Conservation (phyloP, 768 basidiomycete genomes). For the Russula olivacea region DNA sequence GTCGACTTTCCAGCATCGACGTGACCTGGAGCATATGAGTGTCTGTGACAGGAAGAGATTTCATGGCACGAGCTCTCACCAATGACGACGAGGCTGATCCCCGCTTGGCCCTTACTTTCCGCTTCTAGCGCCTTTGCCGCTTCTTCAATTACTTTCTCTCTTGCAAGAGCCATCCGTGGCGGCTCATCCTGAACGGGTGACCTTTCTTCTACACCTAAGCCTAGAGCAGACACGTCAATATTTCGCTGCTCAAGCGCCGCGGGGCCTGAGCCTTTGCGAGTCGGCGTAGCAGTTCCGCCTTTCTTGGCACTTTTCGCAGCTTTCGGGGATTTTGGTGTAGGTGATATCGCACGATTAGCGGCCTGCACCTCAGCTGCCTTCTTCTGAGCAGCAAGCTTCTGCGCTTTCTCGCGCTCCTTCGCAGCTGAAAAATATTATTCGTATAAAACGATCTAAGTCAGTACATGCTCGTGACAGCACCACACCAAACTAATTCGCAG, state of each 20-base stretch:
- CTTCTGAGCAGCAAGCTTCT: conserved; percentile 46
- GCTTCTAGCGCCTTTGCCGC: conserved; percentile 49
- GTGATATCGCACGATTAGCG: conserved; percentile 21
- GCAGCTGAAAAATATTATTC: conserved; percentile 48
- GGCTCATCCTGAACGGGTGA: conserved; percentile 42
- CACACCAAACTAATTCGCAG: conserved; percentile 24
- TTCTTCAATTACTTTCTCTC: conserved; percentile 81
- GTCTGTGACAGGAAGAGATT: not conserved
- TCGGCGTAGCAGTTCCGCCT: conserved; percentile 25
- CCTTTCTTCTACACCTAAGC: conserved; percentile 49
- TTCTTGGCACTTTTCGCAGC: conserved; percentile 39
- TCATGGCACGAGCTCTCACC: conserved; percentile 44
- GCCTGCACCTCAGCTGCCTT: conserved; percentile 34
- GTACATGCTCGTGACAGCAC: conserved; percentile 29
- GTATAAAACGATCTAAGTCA: conserved; percentile 29
- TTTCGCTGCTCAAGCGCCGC: conserved; percentile 51
- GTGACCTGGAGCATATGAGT: conserved; percentile 55
- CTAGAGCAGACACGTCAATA: conserved; percentile 70
- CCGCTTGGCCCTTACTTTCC: conserved; percentile 53
- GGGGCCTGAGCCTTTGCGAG: conserved; percentile 34
- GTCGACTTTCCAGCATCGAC: conserved; percentile 99
- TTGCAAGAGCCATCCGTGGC: conserved; percentile 62
- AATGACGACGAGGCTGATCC: conserved; percentile 84
- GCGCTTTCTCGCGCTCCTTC: conserved; percentile 73
- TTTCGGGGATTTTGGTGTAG: conserved; percentile 18